phyloP scores from a whole-genome alignment of 2,329 filamentous ascomycete genomes.

The Myriosclerotinia scirpicola region DNA sequence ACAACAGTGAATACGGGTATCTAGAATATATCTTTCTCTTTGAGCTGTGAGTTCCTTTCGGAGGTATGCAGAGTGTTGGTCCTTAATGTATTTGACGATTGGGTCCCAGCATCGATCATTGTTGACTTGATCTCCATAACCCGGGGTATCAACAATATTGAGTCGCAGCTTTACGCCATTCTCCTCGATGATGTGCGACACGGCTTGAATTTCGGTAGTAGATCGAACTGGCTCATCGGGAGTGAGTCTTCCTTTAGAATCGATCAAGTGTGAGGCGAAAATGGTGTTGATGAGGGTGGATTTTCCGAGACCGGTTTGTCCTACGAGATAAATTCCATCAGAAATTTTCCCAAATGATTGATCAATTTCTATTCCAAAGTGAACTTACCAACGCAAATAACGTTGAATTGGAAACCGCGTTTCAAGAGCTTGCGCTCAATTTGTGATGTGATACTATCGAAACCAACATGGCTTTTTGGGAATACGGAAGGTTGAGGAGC shows the following conservation, averaged over 20 bases:
- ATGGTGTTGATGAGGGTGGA: constrained; percentile 99
- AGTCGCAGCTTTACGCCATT: constrained; percentile 95
- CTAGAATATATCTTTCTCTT: constrained; percentile 98
- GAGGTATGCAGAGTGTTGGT: constrained; percentile 98
- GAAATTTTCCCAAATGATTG: constrained; percentile 24
- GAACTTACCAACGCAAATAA: constrained; percentile 94
- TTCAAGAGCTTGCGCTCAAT: constrained; percentile 99
- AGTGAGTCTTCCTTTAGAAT: constrained; percentile 92
- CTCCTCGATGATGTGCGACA: constrained; percentile 98
- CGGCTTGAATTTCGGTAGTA: constrained; percentile 96
- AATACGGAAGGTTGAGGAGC: constrained; percentile 52
- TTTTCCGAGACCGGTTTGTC: constrained; percentile 97
- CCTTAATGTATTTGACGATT: constrained; percentile 99
- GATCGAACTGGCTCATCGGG: constrained; percentile 92
- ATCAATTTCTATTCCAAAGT: background rate
- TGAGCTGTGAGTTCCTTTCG: constrained; percentile 99
- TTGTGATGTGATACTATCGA: constrained; percentile 99
- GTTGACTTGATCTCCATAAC: constrained; percentile 98
- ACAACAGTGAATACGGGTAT: constrained; percentile 99
- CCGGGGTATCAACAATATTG: constrained; percentile 98
- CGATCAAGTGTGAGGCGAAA: constrained; percentile 98
- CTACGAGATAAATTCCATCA: constrained; percentile 49
- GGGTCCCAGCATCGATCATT: constrained; percentile 99
- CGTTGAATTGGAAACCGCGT: constrained; percentile 99
- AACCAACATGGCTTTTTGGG: constrained; percentile 98